Conservation (phyloP, 2,329 filamentous ascomycete species). For the Pyrenophora tritici-repentis region DNA sequence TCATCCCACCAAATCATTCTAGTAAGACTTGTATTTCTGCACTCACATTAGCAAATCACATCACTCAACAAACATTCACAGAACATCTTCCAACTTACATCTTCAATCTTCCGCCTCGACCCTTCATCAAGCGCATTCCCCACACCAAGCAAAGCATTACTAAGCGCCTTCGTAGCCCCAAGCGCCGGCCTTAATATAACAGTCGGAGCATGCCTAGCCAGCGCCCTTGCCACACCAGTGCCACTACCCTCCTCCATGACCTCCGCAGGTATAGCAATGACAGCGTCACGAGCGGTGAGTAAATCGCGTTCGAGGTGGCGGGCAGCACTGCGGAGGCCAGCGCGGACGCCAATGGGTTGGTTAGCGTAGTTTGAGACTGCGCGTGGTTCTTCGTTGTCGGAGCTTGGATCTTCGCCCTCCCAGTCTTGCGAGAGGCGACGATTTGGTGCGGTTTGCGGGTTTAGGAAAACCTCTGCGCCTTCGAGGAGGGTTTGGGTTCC, state of each 20-base stretch:
- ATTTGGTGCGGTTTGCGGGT: slow-evolving; percentile 39
- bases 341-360: slow-evolving; percentile 85
- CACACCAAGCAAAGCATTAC: slow-evolving; percentile 87
- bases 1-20: not conserved
- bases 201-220: slow-evolving; percentile 84
- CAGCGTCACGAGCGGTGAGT: slow-evolving; percentile 83
- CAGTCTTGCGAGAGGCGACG: slow-evolving; percentile 45
- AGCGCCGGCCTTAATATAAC: slow-evolving; percentile 90
- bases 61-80: not conserved
- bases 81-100: slow-evolving; percentile 66
- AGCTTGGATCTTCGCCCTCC: slow-evolving; percentile 62
- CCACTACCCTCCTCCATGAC: slow-evolving; percentile 85
- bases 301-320: slow-evolving; percentile 83
- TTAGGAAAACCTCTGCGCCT: slow-evolving; percentile 80
- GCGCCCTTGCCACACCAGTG: slow-evolving; percentile 75
- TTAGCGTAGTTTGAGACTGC: slow-evolving; percentile 92
- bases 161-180: slow-evolving; percentile 84
- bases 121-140: slow-evolving; percentile 88
- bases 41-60: not conserved
- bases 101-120: slow-evolving; percentile 80
- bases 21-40: slow-evolving; percentile 17
- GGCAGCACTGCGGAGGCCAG: slow-evolving; percentile 83
- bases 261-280: slow-evolving; percentile 92
- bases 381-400: slow-evolving; percentile 72
- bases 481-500: slow-evolving; percentile 93